Conservation (phyloP, 768 basidiomycete genomes). For the Rhizopogon vinicolor region DNA sequence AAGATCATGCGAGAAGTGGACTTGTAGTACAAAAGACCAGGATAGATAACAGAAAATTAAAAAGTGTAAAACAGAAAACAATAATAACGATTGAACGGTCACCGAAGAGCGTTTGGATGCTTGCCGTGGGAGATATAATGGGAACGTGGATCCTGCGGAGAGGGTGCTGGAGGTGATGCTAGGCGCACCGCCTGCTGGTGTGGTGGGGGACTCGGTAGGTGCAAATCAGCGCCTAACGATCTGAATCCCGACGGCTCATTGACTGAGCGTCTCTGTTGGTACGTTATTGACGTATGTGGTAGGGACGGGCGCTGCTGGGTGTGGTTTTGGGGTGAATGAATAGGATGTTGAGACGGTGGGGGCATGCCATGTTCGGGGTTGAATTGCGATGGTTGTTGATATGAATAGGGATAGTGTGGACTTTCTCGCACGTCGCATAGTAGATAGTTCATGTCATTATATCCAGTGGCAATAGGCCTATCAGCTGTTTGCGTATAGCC, state of each 20-base stretch:
- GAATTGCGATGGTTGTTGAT: constrained; percentile 43
- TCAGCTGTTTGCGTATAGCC: constrained; percentile 48
- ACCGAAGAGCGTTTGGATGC: constrained; percentile 43
- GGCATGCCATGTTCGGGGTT: constrained; percentile 37
- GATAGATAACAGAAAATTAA: constrained; percentile 13
- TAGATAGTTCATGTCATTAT: constrained; percentile 43
- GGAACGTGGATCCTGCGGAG: constrained; percentile 30
- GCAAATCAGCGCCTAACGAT: constrained; percentile 44
- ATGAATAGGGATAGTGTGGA: constrained; percentile 47
- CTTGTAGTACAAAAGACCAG: constrained; percentile 15
- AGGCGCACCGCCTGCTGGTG: constrained; percentile 36
- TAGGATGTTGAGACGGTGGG: constrained; percentile 37
- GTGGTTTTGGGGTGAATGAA: constrained; percentile 29
- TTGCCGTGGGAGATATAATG: constrained; percentile 40
- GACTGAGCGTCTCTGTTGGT: constrained; percentile 51
- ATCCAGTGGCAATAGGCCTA: constrained; percentile 42
- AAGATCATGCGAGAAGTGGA: constrained; percentile 19
- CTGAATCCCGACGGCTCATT: constrained; percentile 53
- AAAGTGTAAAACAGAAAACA: constrained; percentile 7
- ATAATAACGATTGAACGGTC: constrained; percentile 20
- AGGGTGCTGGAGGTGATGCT: constrained; percentile 38
- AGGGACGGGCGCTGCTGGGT: constrained; percentile 32
- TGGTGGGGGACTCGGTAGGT: constrained; percentile 43
- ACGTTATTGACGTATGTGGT: constrained; percentile 42
- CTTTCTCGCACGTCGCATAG: constrained; percentile 44